Evolutionary conservation across 257 asterid genomes (phyloP).

Genomic region (Asclepias syriaca): DNA sequence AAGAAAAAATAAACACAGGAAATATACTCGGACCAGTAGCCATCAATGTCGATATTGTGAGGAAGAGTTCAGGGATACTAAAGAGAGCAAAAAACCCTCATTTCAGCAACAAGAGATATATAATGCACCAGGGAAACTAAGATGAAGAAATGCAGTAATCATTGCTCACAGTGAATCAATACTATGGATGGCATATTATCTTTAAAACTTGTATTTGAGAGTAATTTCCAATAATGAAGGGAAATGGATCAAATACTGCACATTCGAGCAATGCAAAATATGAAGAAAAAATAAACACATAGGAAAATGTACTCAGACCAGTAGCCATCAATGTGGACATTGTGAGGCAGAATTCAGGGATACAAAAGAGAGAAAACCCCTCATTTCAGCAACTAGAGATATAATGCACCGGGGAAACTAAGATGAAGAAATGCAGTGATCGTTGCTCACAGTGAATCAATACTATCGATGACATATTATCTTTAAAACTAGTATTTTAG

Average conservation of each 20-base stretch:
- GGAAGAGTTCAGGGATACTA: background rate
- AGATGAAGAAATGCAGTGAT: background rate
- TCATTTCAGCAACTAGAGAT: background rate
- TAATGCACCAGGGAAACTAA: background rate
- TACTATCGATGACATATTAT: background rate
- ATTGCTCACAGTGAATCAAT: background rate
- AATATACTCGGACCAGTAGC: background rate
- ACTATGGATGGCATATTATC: background rate
- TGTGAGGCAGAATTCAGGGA: background rate
- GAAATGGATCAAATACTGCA: background rate
- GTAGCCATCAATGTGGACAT: background rate
- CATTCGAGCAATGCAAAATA: background rate
- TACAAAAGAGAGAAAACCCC: background rate
- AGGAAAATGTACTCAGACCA: background rate
- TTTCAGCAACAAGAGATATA: background rate
- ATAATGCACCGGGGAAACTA: background rate
- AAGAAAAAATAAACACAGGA: background rate
- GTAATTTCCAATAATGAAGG: background rate
- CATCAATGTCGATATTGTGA: background rate
- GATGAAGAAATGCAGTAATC: background rate
- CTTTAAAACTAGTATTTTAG: background rate
- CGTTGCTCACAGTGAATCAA: background rate
- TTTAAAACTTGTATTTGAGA: background rate
- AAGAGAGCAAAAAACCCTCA: background rate
- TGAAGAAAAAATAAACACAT: background rate